Conservation (phyloP, 1,284 basidiomycete species). For the Microbotryomycetes sp. region DNA sequence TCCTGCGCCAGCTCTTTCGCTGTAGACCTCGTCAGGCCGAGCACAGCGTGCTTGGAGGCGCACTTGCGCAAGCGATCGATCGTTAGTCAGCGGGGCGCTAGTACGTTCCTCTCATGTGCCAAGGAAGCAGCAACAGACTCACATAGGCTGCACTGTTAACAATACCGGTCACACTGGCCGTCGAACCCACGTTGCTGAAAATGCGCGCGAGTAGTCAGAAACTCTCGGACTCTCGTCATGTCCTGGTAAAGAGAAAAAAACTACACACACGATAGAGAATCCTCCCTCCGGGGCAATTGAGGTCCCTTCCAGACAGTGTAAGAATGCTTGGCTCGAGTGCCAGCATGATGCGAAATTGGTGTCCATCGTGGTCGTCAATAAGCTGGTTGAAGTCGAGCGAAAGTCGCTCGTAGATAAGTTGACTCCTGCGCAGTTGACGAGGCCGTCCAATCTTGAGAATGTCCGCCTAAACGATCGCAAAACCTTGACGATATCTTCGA, state of each 20-base stretch:
- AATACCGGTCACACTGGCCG: constrained; percentile 14
- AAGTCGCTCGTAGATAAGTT: constrained; percentile 6
- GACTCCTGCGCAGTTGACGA: constrained; percentile 33
- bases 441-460: constrained; percentile 25
- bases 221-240: no score
- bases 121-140: no score
- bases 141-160: constrained; percentile 14
- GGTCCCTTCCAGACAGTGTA: background rate
- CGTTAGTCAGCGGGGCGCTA: no score
- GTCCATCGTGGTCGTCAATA: constrained; percentile 16
- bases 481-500: constrained; percentile 23
- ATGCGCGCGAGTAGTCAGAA: background rate
- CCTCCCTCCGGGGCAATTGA: constrained; percentile 14
- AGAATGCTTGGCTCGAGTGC: background rate
- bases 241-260: background rate
- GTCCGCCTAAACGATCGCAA: constrained; percentile 25
- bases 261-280: constrained; percentile 21
- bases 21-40: constrained; percentile 22
- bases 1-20: constrained; percentile 19
- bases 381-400: constrained; percentile 1
- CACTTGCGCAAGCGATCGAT: no score
- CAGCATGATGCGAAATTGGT: constrained; percentile 7
- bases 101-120: no score
- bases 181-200: constrained; percentile 22
- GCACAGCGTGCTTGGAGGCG: constrained; percentile 30